Base-by-base conservation (phyloP, 1,284 basidiomycete species). In the Trichosporon sp. region DNA sequence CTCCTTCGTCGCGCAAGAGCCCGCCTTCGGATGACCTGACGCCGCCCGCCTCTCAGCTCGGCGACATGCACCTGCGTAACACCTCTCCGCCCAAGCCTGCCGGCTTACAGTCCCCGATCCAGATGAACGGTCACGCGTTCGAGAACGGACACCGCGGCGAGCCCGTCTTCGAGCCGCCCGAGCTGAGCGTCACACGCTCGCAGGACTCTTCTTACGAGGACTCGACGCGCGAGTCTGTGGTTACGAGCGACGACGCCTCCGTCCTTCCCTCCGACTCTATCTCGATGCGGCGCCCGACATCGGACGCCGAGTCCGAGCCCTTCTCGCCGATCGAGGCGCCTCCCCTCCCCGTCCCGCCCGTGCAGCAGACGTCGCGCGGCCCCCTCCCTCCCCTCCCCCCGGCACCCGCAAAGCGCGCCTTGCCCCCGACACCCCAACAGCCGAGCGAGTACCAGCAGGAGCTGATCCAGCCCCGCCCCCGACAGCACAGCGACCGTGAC, bases 211-310 rank as follows among this genome's bases (percentile, higher is more conserved):
- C 56, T n/a, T 61, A 68, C 59, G 67, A 40, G 26, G 51, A 70
- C 35, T 54, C 68, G 38, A 37, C 32, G 31, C 65, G 63, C 31
- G 40, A 54, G 35, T 65, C 68, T 12, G 64, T 61, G 43, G 21
- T 65, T 4, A 38, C 65, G 3, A 64, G 65, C 21, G 71, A 65
- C 61, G 71, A 72, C 66, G 63, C 40, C 26, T 69, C 71, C 2
- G 71, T 74, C 11, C 71, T 69, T 26, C 73, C 73, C 0, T 74
- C 71, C 6, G 71, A 72, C 66, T 69, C 68, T 31, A 72, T 72
- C 63, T 69, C 68, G 14, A 65, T 69, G 66, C 71, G 71, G 31
- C 46, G 68, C 37, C 66, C 61, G 2, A 63, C 21, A 8, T 63
- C 59, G 14, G 59, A 63, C 16, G 40, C 54, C 14, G 67, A 68